Evolutionary conservation across 441 rosid species (phyloP), one percentile per base, ranked within the genome.

Genomic region (Theobroma grandiflorum): DNA sequence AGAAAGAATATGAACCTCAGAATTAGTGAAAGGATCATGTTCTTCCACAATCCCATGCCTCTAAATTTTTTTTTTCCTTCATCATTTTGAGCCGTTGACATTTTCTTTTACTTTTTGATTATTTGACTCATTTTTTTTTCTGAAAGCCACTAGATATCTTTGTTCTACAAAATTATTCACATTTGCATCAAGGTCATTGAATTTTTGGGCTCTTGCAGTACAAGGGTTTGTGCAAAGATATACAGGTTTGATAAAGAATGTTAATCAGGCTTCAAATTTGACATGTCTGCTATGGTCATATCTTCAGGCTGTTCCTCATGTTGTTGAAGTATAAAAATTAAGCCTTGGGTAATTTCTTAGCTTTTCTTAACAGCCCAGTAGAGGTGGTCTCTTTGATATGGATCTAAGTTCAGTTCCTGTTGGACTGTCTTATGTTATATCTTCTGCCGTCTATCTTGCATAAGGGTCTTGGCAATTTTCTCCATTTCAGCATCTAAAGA

Each of bases 61-160:
- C 49, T 18, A 63, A 50, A 45, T 82, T 84, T 75, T 88, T 85
- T 81, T 35, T 26, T 26, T 26, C 1, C 31, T 26, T 26, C 31
- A 81, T 64, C 38, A 61, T 53, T 72, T 71, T 11, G 10, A 33
- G 55, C 35, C 6, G 18, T 37, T 72, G 33, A 52, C 7, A 72
- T 55, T 9, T 38, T 55, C 10, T 53, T 73, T 55, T 57, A 72
- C 18, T 16, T 18, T 33, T 53, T 8, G 47, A 52, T 18, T 9
- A 1, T 33, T 52, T 35, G 16, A 52, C 35, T 18, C 26, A 53
- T 35, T 16, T 16, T 10, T 72, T 35, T 52, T 18, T 16, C 26
- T 52, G 61, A 50, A 52, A 33, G 8, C 14, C 5, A 68, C 72
- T 1, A 26, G 31, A 26, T 26, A 43, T 2, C 37, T 42, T 66